These are phyloP conservation scores for Tetrapisispora taiwanensis DNA, from an alignment of 805 yeast species.

Conservation along the genomic window DNA sequence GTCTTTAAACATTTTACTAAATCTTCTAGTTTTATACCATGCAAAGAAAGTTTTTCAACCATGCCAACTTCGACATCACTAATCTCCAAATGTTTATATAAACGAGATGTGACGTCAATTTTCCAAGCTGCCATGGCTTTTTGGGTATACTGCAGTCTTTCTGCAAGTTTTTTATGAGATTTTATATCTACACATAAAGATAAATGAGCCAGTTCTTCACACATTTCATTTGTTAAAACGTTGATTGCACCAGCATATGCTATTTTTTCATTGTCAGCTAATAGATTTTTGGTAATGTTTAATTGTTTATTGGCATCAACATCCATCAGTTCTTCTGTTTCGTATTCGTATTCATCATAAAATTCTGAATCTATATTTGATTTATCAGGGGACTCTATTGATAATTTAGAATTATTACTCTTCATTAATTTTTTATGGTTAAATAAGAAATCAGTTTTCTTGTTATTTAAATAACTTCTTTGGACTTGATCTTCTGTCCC, in stretches of 20 bases:
- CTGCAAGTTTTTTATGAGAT: slow-evolving; percentile 40
- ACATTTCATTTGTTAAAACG: slow-evolving; percentile 68
- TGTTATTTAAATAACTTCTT: slow-evolving; percentile 46
- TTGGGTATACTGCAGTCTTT: slow-evolving; percentile 54
- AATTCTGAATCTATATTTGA: slow-evolving; percentile 27
- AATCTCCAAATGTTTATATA: slow-evolving; percentile 76
- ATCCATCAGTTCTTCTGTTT: slow-evolving; percentile 27
- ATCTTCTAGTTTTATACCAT: slow-evolving; percentile 70
- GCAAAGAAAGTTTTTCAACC: slow-evolving; percentile 79
- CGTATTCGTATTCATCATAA: slow-evolving; percentile 34
- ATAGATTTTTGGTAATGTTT: slow-evolving; percentile 67
- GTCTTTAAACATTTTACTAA: slow-evolving; percentile 52
- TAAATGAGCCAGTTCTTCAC: slow-evolving; percentile 59
- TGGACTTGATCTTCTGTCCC: slow-evolving; percentile 81
- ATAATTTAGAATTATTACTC: slow-evolving; percentile 9
- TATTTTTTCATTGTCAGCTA: slow-evolving; percentile 74
- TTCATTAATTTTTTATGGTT: slow-evolving; percentile 27
- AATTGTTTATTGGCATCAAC: slow-evolving; percentile 41
- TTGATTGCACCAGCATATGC: slow-evolving; percentile 86
- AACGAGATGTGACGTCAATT: slow-evolving; percentile 52
- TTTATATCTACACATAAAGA: slow-evolving; percentile 42
- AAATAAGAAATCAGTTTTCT: slow-evolving; percentile 47
- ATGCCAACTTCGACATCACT: slow-evolving; percentile 66
- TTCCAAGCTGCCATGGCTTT: slow-evolving; percentile 82
- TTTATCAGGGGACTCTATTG: slow-evolving; percentile 6